These are phyloP conservation scores for Peronospora farinosa DNA, from an alignment of 352 stramenopile genomes.

Conservation along the genomic window DNA sequence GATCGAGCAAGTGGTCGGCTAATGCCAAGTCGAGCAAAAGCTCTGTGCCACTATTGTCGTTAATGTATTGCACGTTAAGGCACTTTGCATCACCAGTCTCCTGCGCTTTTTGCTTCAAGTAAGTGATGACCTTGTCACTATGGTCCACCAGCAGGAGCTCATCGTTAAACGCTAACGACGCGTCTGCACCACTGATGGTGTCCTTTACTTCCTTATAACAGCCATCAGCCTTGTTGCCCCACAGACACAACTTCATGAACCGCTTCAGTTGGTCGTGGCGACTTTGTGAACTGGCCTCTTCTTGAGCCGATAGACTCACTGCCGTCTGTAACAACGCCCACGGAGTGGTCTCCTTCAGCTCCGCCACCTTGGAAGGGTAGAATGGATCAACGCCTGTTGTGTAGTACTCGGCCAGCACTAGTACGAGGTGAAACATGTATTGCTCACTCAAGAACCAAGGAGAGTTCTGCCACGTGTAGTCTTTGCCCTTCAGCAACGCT, in stretches of 20 bases:
- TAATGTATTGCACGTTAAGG: constrained; percentile 53
- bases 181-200: constrained; percentile 47
- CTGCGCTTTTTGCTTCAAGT: constrained; percentile 24
- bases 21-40: constrained; percentile 63
- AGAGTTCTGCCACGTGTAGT: constrained; percentile 65
- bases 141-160: constrained; percentile 56
- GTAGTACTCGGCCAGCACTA: constrained; percentile 60
- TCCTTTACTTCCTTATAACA: constrained; percentile 74
- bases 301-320: constrained; percentile 23
- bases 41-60: constrained; percentile 76
- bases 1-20: constrained; percentile 50
- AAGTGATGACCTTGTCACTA: constrained; percentile 40
- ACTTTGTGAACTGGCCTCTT: constrained; percentile 19
- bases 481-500: constrained; percentile 30
- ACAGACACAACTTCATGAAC: constrained; percentile 67
- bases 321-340: constrained; percentile 58
- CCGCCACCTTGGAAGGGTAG: constrained; percentile 48
- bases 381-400: constrained; percentile 58
- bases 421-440: constrained; percentile 69
- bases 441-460: constrained; percentile 71
- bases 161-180: constrained; percentile 52
- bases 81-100: constrained; percentile 13
- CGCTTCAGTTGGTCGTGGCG: constrained; percentile 38
- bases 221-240: constrained; percentile 73
- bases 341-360: constrained; percentile 45